Conservation (phyloP, 306 rosid species). For the Rosa multiflora region DNA sequence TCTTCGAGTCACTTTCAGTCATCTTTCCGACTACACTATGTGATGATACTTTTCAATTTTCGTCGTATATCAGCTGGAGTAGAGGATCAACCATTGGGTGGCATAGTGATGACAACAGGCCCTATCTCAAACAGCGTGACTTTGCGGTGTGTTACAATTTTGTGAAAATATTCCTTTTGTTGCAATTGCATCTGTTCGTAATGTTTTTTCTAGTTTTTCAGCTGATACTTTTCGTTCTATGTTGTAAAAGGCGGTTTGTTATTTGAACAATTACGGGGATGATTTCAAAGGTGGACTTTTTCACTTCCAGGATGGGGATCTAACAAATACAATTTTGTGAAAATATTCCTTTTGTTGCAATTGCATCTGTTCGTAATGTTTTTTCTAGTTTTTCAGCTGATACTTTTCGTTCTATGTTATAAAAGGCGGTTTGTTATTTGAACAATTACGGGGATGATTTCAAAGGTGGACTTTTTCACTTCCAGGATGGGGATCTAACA, state of each 20-base stretch:
- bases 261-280: conserved; percentile 59
- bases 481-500: conserved; percentile 72
- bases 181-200: neutral
- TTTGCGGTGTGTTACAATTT: conserved; percentile 58
- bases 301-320: conserved; percentile 84
- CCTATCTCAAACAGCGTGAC: conserved; percentile 81
- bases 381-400: conserved; percentile 24
- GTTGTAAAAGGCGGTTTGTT: conserved; percentile 82
- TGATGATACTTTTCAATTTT: conserved; percentile 10
- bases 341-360: conserved; percentile 3
- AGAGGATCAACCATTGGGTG: conserved; percentile 93
- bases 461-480: conserved; percentile 79
- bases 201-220: conserved; percentile 6
- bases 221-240: conserved; percentile 32
- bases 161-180: conserved; percentile 3
- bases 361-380: neutral
- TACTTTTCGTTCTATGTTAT: conserved; percentile 30
- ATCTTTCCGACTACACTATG: conserved; percentile 8
- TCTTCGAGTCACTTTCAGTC: neutral
- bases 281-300: conserved; percentile 86
- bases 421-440: conserved; percentile 87
- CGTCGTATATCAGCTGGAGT: conserved; percentile 57
- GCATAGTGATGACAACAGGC: conserved; percentile 93
- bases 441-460: conserved; percentile 70
- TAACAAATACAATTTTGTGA: conserved; percentile 22